Evolutionary conservation across 2,329 filamentous ascomycete genomes (phyloP), one percentile per base, ranked within the genome.

Genomic region (Clonostachys solani): DNA sequence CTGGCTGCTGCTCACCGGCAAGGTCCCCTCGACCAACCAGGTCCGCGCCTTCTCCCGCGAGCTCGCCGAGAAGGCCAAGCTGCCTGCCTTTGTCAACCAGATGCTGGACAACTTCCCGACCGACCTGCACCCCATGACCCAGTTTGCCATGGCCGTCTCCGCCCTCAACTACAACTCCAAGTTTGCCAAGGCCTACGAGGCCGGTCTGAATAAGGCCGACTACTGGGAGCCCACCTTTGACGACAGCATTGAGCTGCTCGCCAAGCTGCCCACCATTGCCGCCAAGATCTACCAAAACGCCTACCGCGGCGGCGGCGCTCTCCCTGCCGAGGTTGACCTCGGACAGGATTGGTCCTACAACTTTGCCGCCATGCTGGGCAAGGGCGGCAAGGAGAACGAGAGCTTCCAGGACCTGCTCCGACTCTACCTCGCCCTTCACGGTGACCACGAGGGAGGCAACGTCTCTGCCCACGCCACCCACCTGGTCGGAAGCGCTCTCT

Each of bases 201-300:
- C 86, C 57, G 94, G 94, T 35, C 73, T 97, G 55, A 88, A 85
- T 79, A 99, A 97, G 78, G 89, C 90, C 46, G 90, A 96, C 58
- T 97, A 97, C 81, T 99, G 94, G 94, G 94, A 97, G 74, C 90
- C 92, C 13, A 95, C 90, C 41, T 97, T 95, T 63, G 92, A 97
- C 65, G 94, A 99, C 74, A 85, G 81, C 67, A 96, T 99, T 67
- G 89, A 87, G 43, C 80, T 99, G 52, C 81, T 99, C 48, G 94
- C 92, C 52, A 99, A 99, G 78, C 85, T 99, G 46, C 94, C 94
- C 52, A 95, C 90, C 51, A 92, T 99, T 57, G 94, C 94, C 29
- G 94, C 94, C 49, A 95, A 96, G 71, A 96, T 99, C 63, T 96
- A 99, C 78, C 90, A 96, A 62, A 94, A 94, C 68, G 77, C 90